phyloP scores from a whole-genome alignment of 257 asterid species.

The Anisodus acutangulus region DNA sequence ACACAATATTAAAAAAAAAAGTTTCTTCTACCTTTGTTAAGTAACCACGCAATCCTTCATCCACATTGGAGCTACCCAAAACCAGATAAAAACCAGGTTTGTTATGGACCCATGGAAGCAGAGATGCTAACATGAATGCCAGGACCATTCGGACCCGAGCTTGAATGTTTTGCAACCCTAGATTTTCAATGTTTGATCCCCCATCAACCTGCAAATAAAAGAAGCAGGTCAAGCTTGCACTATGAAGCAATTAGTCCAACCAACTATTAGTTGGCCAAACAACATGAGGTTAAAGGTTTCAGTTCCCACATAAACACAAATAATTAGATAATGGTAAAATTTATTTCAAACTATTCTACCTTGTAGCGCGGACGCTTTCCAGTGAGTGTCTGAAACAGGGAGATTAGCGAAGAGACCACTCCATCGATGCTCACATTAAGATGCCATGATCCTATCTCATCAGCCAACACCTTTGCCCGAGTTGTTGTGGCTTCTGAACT shows the following conservation, averaged over 20 bases:
- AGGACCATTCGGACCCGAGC: constrained; percentile 93
- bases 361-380: constrained; percentile 81
- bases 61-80: constrained; percentile 94
- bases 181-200: constrained; percentile 81
- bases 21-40: constrained; percentile 69
- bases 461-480: constrained; percentile 83
- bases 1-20: background rate
- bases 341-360: constrained; percentile 47
- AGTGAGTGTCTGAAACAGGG: constrained; percentile 84
- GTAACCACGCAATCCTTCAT: constrained; percentile 93
- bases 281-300: background rate
- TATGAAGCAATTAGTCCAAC: background rate
- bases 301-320: background rate
- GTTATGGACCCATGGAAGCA: constrained; percentile 94
- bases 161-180: constrained; percentile 87
- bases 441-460: constrained; percentile 98
- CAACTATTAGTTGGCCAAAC: constrained; percentile 19
- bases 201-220: constrained; percentile 75
- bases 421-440: constrained; percentile 82
- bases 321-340: background rate
- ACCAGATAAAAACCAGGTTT: constrained; percentile 95
- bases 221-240: constrained; percentile 33
- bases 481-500: constrained; percentile 77
- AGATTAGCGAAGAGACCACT: constrained; percentile 76
- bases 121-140: constrained; percentile 95